phyloP scores from a whole-genome alignment of 192 early-diverging fungal genomes.

The Entophlyctis helioformis region DNA sequence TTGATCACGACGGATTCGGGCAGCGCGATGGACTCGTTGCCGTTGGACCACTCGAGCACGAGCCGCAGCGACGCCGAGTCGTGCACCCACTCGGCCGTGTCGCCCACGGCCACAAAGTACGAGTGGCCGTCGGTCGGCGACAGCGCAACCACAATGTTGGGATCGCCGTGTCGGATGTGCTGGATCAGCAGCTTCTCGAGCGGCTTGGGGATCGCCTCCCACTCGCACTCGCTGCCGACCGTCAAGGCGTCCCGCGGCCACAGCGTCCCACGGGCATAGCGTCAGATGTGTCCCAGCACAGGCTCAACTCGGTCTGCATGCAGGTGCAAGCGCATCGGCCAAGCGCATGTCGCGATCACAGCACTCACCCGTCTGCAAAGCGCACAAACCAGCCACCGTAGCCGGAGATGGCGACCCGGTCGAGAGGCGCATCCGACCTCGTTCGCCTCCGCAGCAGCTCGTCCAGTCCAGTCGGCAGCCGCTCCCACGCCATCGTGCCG shows the following conservation, averaged over 20 bases:
- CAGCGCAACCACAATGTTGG: slow-evolving; percentile 8
- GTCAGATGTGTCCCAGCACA: too few relatives aligned
- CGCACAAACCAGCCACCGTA: slow-evolving; percentile 24
- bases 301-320: too few relatives aligned
- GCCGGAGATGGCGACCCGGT: slow-evolving; percentile 15
- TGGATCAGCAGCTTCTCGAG: slow-evolving; percentile 9
- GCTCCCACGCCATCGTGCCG: slow-evolving; percentile 14
- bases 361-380: slow-evolving; percentile 16
- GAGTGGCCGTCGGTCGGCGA: slow-evolving; percentile 10
- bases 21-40: too few relatives aligned
- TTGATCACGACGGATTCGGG: too few relatives aligned
- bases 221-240: slow-evolving; percentile 26
- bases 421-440: slow-evolving; percentile 6
- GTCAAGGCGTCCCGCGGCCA: too few relatives aligned
- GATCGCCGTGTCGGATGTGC: slow-evolving; percentile 7
- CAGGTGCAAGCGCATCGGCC: too few relatives aligned
- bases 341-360: too few relatives aligned
- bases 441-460: slow-evolving; percentile 9
- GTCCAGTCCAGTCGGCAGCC: slow-evolving; percentile 14
- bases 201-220: slow-evolving; percentile 13
- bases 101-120: slow-evolving; percentile 16
- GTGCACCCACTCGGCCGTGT: slow-evolving; percentile 4
- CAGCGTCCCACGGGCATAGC: too few relatives aligned
- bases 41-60: too few relatives aligned
- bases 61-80: background rate